These are phyloP conservation scores for Phlebopus sp. DNA, from an alignment of 1,284 basidiomycete genomes.

Conservation along the genomic window DNA sequence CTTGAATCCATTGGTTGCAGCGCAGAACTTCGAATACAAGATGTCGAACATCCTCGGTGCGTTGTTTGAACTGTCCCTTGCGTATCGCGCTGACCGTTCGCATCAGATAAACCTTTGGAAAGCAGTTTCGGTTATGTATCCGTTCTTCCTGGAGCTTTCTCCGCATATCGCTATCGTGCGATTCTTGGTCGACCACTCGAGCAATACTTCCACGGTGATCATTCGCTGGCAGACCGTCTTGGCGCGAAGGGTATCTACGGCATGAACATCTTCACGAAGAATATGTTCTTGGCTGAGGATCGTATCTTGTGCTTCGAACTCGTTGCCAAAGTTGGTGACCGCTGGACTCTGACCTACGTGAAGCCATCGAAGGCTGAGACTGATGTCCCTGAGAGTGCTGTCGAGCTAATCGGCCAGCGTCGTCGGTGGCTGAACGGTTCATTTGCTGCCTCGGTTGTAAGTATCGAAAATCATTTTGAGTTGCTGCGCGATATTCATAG, in stretches of 20 bases:
- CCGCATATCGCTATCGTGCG: conserved; percentile 89
- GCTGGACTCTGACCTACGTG: conserved; percentile 92
- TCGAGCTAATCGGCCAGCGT: conserved; percentile 93
- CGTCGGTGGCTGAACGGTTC: conserved; percentile 97
- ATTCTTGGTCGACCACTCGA: conserved; percentile 91
- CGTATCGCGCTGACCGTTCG: conserved; percentile 6
- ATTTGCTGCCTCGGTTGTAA: conserved; percentile 90
- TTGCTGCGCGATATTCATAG: background rate
- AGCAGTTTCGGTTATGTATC: conserved; percentile 95
- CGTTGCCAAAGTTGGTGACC: conserved; percentile 84
- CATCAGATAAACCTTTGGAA: conserved; percentile 85
- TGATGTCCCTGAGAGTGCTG: conserved; percentile 88
- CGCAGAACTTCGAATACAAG: conserved; percentile 99
- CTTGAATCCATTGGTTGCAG: conserved; percentile 89
- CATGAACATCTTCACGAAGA: conserved; percentile 98
- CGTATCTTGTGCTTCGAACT: conserved; percentile 97
- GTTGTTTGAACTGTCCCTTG: conserved; percentile 10
- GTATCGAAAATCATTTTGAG: conserved; percentile 26
- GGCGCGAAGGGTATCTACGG: conserved; percentile 94
- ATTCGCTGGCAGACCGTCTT: conserved; percentile 88
- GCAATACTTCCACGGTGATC: conserved; percentile 99
- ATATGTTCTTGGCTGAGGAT: conserved; percentile 95
- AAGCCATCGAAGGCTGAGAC: conserved; percentile 96
- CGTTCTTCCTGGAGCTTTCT: conserved; percentile 95
- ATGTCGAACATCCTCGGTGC: conserved; percentile 92